Evolutionary conservation across 1,284 basidiomycete species (phyloP).

Genomic region (Pyrrhoderma noxium): DNA sequence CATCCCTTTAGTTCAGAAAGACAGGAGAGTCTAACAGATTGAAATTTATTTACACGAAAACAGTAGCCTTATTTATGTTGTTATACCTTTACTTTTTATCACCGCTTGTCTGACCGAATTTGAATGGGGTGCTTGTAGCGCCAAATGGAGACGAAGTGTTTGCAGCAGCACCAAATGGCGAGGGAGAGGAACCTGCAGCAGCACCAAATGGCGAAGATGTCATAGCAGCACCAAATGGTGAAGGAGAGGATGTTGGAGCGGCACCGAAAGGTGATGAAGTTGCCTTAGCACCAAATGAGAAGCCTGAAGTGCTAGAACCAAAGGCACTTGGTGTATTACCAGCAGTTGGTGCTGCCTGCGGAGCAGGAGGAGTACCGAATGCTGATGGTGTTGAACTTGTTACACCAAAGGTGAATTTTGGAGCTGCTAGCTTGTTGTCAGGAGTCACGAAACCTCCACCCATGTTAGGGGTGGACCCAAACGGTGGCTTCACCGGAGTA

Average conservation of each 20-base stretch:
- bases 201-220: too few species aligned
- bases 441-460: background rate
- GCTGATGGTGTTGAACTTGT: background rate
- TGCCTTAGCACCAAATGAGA: background rate
- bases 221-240: too few species aligned
- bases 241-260: too few species aligned
- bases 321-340: background rate
- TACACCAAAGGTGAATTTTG: background rate
- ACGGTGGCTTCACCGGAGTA: background rate
- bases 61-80: too few species aligned
- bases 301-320: background rate
- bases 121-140: too few species aligned
- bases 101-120: too few species aligned
- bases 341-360: slow-evolving; percentile 2
- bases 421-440: background rate
- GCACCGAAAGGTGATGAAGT: too few species aligned
- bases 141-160: background rate
- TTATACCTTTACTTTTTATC: too few species aligned
- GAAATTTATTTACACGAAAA: too few species aligned
- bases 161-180: background rate
- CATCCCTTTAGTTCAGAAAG: too few species aligned
- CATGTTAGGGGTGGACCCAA: background rate
- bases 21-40: too few species aligned
- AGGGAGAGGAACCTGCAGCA: too few species aligned
- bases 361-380: background rate